Evolutionary conservation across 495 filamentous ascomycete species (phyloP).

Genomic region (Rostrohypoxylon terebratum): DNA sequence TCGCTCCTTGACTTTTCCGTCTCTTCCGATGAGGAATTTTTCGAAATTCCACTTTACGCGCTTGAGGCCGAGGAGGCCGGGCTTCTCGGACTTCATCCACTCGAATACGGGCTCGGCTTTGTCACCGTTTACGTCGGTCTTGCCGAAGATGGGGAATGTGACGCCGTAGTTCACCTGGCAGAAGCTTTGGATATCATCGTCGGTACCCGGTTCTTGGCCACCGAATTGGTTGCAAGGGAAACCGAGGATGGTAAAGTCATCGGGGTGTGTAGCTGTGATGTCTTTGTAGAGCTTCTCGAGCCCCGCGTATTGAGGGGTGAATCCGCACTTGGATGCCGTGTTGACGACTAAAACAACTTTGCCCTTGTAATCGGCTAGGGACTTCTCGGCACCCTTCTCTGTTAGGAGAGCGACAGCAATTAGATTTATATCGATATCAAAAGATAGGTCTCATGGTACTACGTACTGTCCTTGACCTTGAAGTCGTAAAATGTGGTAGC

Average conservation of each 20-base stretch:
- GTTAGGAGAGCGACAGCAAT: slow-evolving; percentile 31
- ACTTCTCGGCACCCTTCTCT: slow-evolving; percentile 81
- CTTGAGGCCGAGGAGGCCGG: slow-evolving; percentile 87
- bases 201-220: slow-evolving; percentile 84
- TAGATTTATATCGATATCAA: slow-evolving; percentile 4
- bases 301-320: slow-evolving; percentile 94
- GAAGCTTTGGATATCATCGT: slow-evolving; percentile 92
- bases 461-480: slow-evolving; percentile 82
- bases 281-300: slow-evolving; percentile 92
- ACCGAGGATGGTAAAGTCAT: slow-evolving; percentile 86
- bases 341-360: slow-evolving; percentile 98
- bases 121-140: slow-evolving; percentile 92
- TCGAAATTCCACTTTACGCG: slow-evolving; percentile 97
- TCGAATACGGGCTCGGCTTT: slow-evolving; percentile 82
- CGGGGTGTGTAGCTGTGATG: slow-evolving; percentile 72
- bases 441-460: slow-evolving; percentile 32
- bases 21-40: slow-evolving; percentile 91
- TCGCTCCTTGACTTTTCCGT: slow-evolving; percentile 82
- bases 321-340: slow-evolving; percentile 99
- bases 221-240: slow-evolving; percentile 99
- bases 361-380: slow-evolving; percentile 76
- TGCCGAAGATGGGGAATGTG: slow-evolving; percentile 89
- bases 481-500: slow-evolving; percentile 94
- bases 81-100: slow-evolving; percentile 88
- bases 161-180: slow-evolving; percentile 97